Evolutionary conservation across 306 rosid genomes (phyloP).

Genomic region (Carpinus fangiana): DNA sequence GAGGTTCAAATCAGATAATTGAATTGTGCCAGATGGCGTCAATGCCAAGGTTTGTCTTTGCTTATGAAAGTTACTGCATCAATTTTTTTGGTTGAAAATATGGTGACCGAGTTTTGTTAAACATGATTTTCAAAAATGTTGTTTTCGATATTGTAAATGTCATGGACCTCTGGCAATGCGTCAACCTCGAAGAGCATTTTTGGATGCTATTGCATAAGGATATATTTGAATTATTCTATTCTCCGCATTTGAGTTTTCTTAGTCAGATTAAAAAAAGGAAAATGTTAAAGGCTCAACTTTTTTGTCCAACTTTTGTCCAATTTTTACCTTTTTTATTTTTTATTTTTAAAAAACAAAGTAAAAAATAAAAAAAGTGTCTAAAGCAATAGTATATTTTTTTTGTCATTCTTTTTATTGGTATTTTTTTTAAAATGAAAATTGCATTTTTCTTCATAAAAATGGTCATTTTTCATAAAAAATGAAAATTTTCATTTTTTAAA

Average conservation of each 20-base stretch:
- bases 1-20: conserved; percentile 59
- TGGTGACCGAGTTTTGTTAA: background rate
- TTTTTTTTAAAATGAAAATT: too few relatives aligned
- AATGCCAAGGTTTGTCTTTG: conserved; percentile 64
- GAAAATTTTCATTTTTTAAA: too few relatives aligned
- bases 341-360: too few relatives aligned
- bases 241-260: background rate
- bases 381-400: too few relatives aligned
- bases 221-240: background rate
- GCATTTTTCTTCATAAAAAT: too few relatives aligned
- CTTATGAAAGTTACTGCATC: background rate
- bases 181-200: conserved; percentile 70
- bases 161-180: conserved; percentile 65
- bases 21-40: conserved; percentile 74
- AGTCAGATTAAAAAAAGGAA: too few relatives aligned
- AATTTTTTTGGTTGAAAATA: background rate
- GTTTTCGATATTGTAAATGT: background rate
- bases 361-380: too few relatives aligned
- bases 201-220: conserved; percentile 42
- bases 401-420: too few relatives aligned
- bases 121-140: background rate
- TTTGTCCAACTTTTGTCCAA: too few relatives aligned
- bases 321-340: too few relatives aligned
- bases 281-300: too few relatives aligned
- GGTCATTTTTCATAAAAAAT: too few relatives aligned